Base-by-base conservation (phyloP, 495 filamentous ascomycete genomes). In the Aspergillus bridgeri region DNA sequence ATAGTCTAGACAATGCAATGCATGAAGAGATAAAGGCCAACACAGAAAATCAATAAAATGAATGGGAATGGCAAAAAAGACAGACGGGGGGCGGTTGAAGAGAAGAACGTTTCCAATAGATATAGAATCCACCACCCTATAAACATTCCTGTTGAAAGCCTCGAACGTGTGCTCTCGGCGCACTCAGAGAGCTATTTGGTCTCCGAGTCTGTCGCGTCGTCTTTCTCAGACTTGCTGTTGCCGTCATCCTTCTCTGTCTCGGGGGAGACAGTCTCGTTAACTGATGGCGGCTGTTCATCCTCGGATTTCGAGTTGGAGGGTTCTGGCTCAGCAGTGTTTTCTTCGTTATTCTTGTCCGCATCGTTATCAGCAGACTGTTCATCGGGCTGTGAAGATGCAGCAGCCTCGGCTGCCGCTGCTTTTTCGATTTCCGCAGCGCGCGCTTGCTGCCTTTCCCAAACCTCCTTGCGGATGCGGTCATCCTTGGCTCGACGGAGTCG, bases 401-500 rank as follows among this genome's bases (percentile, higher is more conserved):
- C 59, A 11, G 48, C 60, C 56, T 65, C 57, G 3, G 65, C 57
- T 2, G 65, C 59, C 3, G 56, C 59, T 5, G 56, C 63, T 21
- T 68, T 68, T 49, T 75, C 77, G 60, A 76, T 73, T 51, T 74
- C 76, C 3, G 75, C 77, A 50, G 75, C 73, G 50, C 76, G 71
- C 48, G 75, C 77, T 62, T 79, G 78, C 73, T 87, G 80, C 50
- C 83, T 73, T 61, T 92, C 89, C 87, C 88, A 96, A 9, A 92
- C 87, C 67, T 96, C 92, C 64, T 84, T 85, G 56, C 93, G 78
- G 49, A 90, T 90, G 67, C 85, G 82, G 56, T 98, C 95, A 65
- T 98, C 94, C 71, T 92, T 95, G 20, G 83, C 83, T 63, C 85
- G 88, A 56, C 95, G 78, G 46, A 91, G 80, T 44, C 95, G 77